Base-by-base conservation (phyloP, 805 yeast species). In the Saccharomycopsis fibuligera region DNA sequence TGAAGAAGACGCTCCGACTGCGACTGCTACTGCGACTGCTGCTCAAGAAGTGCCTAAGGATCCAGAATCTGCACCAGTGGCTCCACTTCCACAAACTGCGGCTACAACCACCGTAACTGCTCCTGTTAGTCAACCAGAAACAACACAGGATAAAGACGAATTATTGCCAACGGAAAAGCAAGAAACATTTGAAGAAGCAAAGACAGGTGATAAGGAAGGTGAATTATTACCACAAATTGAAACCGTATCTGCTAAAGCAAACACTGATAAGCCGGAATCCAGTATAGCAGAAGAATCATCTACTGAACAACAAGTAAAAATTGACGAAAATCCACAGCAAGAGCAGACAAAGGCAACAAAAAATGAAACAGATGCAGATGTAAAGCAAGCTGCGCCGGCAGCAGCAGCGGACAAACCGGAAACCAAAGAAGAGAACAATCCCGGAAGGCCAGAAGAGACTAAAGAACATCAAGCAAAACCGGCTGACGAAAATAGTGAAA, bases 351-450 rank as follows among this genome's bases (percentile, higher is more conserved):
- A 16, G 37, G 37, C 6, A 35, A 35, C n/a, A 35, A 42, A 41
- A 23, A 42, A 12, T 0, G 40, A 35, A 25, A n/a, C n/a, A n/a
- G 31, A 10, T 27, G 31, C 8, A 27, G 12, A 27, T 8, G 31
- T 8, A 12, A 12, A 27, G 12, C 31, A 27, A 12, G 12, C 8
- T 27, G 31, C 31, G 12, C 31, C 8, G 31, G 31, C 31, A 12
- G 12, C 31, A 27, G 31, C 8, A 12, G 31, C 12, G 9, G 48
- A 24, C 2, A 45, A 48, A 12, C 51, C 44, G 36, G 86, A 80
- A 55, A 70, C 81, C 0, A 78, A 78, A 53, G 84, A 80, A 53
- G 76, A 78, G 50, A 67, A 84, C 57, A 67, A 78, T 47, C 66
- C 66, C 45, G 62, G 86, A 43, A 80, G 76, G 57, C 73, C 68